phyloP scores from a whole-genome alignment of 768 basidiomycete genomes.

The Paxillus rubicundulus region DNA sequence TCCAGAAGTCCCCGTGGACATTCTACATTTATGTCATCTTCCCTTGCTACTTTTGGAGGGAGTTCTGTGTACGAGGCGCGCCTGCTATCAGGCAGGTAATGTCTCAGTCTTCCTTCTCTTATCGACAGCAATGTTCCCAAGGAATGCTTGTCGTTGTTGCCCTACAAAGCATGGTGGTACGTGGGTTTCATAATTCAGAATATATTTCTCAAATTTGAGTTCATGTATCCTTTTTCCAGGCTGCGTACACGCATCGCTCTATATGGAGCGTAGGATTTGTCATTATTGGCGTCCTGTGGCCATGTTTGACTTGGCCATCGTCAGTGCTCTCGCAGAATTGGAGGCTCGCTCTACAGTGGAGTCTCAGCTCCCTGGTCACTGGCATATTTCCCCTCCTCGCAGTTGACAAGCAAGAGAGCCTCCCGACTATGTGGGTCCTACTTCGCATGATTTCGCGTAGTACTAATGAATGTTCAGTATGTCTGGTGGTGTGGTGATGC shows the following conservation, averaged over 20 bases:
- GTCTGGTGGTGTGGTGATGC: conserved; percentile 46
- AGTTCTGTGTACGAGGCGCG: conserved; percentile 37
- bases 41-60: conserved; percentile 76
- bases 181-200: conserved; percentile 24
- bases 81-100: conserved; percentile 13
- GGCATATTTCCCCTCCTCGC: conserved; percentile 68
- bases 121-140: conserved; percentile 22
- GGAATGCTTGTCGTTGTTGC: conserved; percentile 37
- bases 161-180: conserved; percentile 72
- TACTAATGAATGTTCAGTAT: conserved; percentile 34
- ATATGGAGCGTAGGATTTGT: conserved; percentile 72
- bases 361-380: conserved; percentile 47
- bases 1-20: conserved; percentile 67
- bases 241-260: conserved; percentile 66
- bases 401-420: conserved; percentile 68
- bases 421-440: conserved; percentile 54
- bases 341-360: conserved; percentile 43
- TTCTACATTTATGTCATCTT: conserved; percentile 77
- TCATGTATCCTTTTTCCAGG: conserved; percentile 35
- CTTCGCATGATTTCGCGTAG: neutral
- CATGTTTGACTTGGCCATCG: conserved; percentile 48
- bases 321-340: conserved; percentile 25
- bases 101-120: conserved; percentile 23
- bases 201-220: neutral
- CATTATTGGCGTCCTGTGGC: conserved; percentile 65